Evolutionary conservation across 768 basidiomycete genomes (phyloP), one percentile per base, ranked within the genome.

Genomic region (Saitozyma sp.): DNA sequence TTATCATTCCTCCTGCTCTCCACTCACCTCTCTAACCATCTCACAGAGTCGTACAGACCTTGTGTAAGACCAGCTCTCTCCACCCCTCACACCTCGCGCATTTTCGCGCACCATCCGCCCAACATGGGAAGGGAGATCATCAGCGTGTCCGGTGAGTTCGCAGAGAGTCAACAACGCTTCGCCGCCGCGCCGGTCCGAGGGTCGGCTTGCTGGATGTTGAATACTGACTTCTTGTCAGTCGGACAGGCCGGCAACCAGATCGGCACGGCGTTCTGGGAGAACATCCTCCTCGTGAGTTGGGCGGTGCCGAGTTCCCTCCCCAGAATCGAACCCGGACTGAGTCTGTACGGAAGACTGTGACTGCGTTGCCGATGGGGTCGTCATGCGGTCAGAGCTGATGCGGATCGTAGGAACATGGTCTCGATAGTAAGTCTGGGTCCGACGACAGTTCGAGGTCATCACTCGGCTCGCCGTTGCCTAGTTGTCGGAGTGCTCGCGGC

Each of bases 251-350:
- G 73, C 55, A 74, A 74, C 58, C 73, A 74, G 50, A 68, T 76
- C 50, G 70, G 72, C 43, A 58, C 59, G 71, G 84, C 84, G 50
- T 98, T 95, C 79, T 96, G 93, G 93, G 83, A 88, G 63, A 87
- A 88, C 84, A 85, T 95, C 60, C 83, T 96, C 85, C 86, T 14
- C 91, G 54, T 87, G 89, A 72, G 80, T 85, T 19, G 80, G 29
- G 29, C 5, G 29, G 29, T 29, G 29, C 29, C 29, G 83, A 11
- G 37, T 46, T 50, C 37, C 58, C 14, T 54, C 10, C 29, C 89
- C 90, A 75, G 29, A 29, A 5, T 29, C 29, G 29, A 29, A 29
- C 29, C 29, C 29, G 29, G 29, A 29, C 29, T 29, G 29, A 29
- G 29, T 29, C 29, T 29, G 29, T 5, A 29, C 29, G 29, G 29